Base-by-base conservation (phyloP, 495 filamentous ascomycete genomes). In the Penicillium dipodomyicola region DNA sequence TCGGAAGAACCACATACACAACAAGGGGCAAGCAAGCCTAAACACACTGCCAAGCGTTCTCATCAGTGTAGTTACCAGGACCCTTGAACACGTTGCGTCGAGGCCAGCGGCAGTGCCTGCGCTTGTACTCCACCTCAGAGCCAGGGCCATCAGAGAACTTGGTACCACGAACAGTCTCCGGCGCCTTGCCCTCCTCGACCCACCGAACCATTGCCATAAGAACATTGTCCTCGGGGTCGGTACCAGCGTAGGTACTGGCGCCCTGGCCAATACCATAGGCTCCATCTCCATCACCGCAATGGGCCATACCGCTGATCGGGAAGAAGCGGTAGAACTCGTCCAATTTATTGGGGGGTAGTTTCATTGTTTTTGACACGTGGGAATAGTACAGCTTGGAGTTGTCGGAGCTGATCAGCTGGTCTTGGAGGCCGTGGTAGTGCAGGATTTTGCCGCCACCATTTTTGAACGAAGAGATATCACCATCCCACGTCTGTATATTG, bases 241-340 rank as follows among this genome's bases (percentile, higher is more conserved):
- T 65, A 2, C 68, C 67, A 23, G 62, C 67, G 14, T 70, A 69
- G 0, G 68, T 67, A 3, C 19, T 27, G 1, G 61, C 55, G 3
- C 65, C 69, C 61, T 84, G 79, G 0, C 83, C 81, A 52, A 86
- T 79, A 19, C 73, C 72, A 63, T 73, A 76, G 0, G 80, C 82
- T 0, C 84, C 83, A n/a, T 77, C 73, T 8, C 82, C 82, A 11
- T 62, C 65, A 15, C 59, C 64, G 59, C 79, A 84, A 59, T 84
- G 82, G 23, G 64, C 68, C 76, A 84, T 82, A 0, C 84, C 84
- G 30, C 77, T 76, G 57, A 86, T 80, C 2, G 75, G 72, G 69
- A 86, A 88, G 66, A 80, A 82, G 48, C 84, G 77, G 45, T 84
- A 81, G 63, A 85, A 86, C 2, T 75, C 72, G 56, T 87, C 83